Evolutionary conservation across 2,329 filamentous ascomycete species (phyloP), one percentile per base, ranked within the genome.

Genomic region (Plenodomus lindquistii): DNA sequence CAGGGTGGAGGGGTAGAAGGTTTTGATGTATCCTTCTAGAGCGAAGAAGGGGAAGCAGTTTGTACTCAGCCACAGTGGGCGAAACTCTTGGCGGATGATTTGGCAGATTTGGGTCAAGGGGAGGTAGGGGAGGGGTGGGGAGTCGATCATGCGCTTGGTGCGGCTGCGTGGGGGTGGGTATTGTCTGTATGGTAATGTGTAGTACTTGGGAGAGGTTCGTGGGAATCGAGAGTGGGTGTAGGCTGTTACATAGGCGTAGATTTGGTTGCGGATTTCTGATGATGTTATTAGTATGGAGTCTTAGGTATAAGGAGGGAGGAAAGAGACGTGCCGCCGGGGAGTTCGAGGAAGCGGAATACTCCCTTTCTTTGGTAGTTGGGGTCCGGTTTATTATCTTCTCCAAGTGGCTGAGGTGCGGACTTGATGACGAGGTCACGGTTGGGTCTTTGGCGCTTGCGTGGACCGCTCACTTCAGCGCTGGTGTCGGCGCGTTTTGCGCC

Each of bases 31-130:
- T 0, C 40, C 40, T 2, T 50, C 40, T 1, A 63, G 15, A 1
- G 49, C 50, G 20, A 37, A 50, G 2, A 67, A 45, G 2, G 55
- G 56, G n/a, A 67, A 57, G 2, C 38, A 43, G 35, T 66, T 57
- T 0, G 45, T 51, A 0, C 55, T 48, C n/a, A 67, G 44, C 62
- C 65, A 69, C 18, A 52, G 48, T 2, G 54, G 52, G 16, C 60
- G 61, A 20, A 69, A 68, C 15, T 67, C 65, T 3, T 46, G 47
- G n/a, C 65, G 60, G 8, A 68, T 58, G 9, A 48, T 42, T 8
- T 42, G 18, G 35, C 60, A 66, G 0, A 47, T 47, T 35, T 69
- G 65, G 1, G 59, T 62, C 2, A 65, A 31, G 13, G 46, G 50
- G 6, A 63, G 49, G 42, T 54, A 63, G 3, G 63, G 62, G 11